These are phyloP conservation scores for Conringia planisiliqua DNA, from an alignment of 345 rosid genomes.

Conservation along the genomic window DNA sequence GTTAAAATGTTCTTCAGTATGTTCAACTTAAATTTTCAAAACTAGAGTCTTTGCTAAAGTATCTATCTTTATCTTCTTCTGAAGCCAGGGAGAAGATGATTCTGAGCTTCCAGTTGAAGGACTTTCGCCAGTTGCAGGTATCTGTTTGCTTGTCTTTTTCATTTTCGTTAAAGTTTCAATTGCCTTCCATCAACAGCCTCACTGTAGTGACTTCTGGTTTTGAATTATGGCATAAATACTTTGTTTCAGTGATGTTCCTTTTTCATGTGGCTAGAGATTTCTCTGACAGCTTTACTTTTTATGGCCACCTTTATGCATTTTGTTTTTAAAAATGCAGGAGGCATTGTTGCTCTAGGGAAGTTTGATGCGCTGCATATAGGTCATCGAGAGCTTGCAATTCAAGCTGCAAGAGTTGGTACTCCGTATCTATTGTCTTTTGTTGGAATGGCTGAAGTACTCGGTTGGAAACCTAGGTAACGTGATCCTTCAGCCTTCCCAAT, in stretches of 20 bases:
- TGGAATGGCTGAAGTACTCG: constrained; percentile 80
- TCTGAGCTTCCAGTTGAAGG: constrained; percentile 43
- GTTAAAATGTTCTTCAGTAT: neutral
- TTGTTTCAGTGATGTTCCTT: neutral
- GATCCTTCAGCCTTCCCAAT: neutral
- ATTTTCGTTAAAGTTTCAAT: neutral
- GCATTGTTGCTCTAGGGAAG: constrained; percentile 83
- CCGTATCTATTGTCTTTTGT: constrained; percentile 77
- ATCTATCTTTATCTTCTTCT: constrained; percentile 26
- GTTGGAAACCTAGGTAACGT: constrained; percentile 81
- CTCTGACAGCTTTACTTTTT: no score
- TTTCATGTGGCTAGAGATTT: neutral
- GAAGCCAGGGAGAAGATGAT: constrained; percentile 58
- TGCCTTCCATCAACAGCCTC: no score
- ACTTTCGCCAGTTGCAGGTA: constrained; percentile 60
- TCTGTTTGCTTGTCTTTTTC: neutral
- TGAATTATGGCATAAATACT: neutral
- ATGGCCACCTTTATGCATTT: neutral
- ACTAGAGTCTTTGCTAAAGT: constrained; percentile 24
- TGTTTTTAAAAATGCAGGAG: constrained; percentile 42
- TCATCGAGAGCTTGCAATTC: constrained; percentile 83
- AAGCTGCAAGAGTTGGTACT: constrained; percentile 73
- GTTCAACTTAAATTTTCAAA: neutral
- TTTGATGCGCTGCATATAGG: constrained; percentile 88
- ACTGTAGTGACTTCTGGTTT: neutral